Base-by-base conservation (phyloP, 345 rosid genomes). In the Cardamine resedifolia region DNA sequence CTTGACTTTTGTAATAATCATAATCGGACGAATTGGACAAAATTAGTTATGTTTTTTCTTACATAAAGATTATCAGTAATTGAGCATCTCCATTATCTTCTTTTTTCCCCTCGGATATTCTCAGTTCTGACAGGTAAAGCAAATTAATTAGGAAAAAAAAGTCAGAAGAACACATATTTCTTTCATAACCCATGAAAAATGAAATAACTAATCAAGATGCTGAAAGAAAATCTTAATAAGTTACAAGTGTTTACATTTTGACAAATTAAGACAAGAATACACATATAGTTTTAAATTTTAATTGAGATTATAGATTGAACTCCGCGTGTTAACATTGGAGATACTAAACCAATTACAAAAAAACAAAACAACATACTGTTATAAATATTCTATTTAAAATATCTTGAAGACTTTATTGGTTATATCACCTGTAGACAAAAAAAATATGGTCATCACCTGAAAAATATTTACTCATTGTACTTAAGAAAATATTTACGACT, bases 331-430 rank as follows among this genome's bases (percentile, higher is more conserved):
- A 27, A 38, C 7, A 27, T 11, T 63, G 12, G 43, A 61, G 75
- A 50, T 71, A 61, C 44, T 15, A 38, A 71, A 24, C 34, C 44
- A 61, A 52, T 62, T 30, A 39, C 69, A 55, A 38, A 43, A 36
- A 71, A 6, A 1, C n/a, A 15, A 71, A 18, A 44, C n/a, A 43
- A 57, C n/a, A n/a, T n/a, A n/a, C 23, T 21, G 16, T 44, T 19
- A 11, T 16, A 10, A 11, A 16, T 48, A 39, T 39, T 10, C 1
- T 49, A 8, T 36, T 26, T 20, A 61, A 39, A 50, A 71, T 62
- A 63, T 62, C 55, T 62, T 16, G 21, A 63, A 72, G 63, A 41
- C 47, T 72, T 52, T 30, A 68, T 15, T 70, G 36, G 55, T 14
- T n/a, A 30, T 27, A 30, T 27, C 68, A 38, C 60, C 30, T 27